These are phyloP conservation scores for Trifolium pratense DNA, from an alignment of 306 rosid species.

Conservation along the genomic window DNA sequence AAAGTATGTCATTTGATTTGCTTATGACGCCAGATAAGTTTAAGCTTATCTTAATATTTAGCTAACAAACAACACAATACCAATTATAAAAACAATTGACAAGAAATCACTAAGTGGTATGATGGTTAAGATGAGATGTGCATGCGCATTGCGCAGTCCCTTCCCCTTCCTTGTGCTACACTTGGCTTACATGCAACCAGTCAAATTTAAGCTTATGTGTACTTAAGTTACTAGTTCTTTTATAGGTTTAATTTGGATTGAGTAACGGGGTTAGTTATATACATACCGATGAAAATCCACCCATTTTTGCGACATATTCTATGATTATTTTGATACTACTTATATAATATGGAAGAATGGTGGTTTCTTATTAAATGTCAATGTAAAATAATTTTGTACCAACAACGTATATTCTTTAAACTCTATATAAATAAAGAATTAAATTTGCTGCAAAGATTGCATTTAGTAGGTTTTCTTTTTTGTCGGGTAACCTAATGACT, in stretches of 20 bases:
- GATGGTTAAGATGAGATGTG: constrained; percentile 33
- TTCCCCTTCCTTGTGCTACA: constrained; percentile 22
- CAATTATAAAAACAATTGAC: constrained; percentile 1
- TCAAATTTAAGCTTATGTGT: constrained; percentile 21
- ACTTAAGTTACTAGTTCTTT: neutral
- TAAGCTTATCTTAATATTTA: constrained; percentile 33
- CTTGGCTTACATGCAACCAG: constrained; percentile 48
- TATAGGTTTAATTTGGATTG: neutral
- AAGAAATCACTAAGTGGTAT: constrained; percentile 33
- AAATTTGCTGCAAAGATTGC: no score
- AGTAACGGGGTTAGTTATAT: no score
- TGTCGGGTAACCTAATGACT: no score
- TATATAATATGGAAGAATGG: no score
- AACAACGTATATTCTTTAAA: no score
- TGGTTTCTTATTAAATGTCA: no score
- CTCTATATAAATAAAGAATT: no score
- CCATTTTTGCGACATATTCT: no score
- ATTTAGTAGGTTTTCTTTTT: no score
- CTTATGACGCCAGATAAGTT: constrained; percentile 30
- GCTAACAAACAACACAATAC: constrained; percentile 9
- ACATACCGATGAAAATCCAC: no score
- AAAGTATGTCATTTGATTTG: neutral
- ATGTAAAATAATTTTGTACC: no score
- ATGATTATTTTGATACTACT: no score
- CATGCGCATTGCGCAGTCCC: constrained; percentile 3